phyloP scores from a whole-genome alignment of 345 rosid genomes.

The Salix caprea region DNA sequence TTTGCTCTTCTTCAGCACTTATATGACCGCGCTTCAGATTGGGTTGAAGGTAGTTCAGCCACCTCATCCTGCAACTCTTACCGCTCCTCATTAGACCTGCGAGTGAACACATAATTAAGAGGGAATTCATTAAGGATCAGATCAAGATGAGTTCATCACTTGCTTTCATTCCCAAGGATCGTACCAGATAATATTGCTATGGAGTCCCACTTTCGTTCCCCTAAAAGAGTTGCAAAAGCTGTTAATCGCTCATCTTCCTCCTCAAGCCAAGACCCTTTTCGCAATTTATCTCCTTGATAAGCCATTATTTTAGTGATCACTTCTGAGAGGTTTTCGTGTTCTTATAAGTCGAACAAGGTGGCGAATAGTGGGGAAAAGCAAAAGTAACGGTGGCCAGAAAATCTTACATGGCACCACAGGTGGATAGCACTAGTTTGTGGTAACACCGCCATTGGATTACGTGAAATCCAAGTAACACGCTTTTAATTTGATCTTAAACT shows the following conservation, averaged over 20 bases:
- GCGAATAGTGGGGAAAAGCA: slow-evolving; percentile 14
- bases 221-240: slow-evolving; percentile 41
- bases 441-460: slow-evolving; percentile 30
- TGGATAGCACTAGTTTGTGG: slow-evolving; percentile 41
- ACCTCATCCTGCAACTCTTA: slow-evolving; percentile 68
- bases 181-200: slow-evolving; percentile 54
- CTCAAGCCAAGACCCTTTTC: slow-evolving; percentile 61
- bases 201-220: slow-evolving; percentile 68
- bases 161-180: not conserved
- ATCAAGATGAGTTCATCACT: not conserved
- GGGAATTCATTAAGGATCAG: not conserved
- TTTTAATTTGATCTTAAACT: slow-evolving; percentile 23
- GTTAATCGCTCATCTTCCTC: slow-evolving; percentile 53
- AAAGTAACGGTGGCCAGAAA: slow-evolving; percentile 34
- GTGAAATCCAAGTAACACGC: slow-evolving; percentile 23
- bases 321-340: slow-evolving; percentile 7
- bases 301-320: slow-evolving; percentile 9
- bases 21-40: slow-evolving; percentile 54
- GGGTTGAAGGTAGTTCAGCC: slow-evolving; percentile 71
- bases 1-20: slow-evolving; percentile 50
- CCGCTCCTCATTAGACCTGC: slow-evolving; percentile 67
- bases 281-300: slow-evolving; percentile 27
- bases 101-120: not conserved
- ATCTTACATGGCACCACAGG: slow-evolving; percentile 30
- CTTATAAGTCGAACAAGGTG: slow-evolving; percentile 15